These are phyloP conservation scores for Ceratobasidium sp. DNA, from an alignment of 1,284 basidiomycete species.

Conservation along the genomic window DNA sequence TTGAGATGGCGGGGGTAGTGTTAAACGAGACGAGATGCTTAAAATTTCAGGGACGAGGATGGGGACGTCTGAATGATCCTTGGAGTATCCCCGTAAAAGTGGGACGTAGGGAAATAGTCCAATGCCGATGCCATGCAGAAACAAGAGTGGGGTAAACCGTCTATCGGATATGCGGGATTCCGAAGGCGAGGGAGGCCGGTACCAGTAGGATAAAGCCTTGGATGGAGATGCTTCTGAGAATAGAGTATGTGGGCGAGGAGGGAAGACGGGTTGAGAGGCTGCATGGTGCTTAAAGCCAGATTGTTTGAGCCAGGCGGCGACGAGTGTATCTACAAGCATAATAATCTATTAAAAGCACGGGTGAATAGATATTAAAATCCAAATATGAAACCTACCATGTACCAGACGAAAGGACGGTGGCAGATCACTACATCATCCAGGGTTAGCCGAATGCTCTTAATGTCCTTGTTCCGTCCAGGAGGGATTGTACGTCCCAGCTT, in stretches of 20 bases:
- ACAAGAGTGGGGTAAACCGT: conserved; percentile 64
- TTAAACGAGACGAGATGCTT: conserved; percentile 71
- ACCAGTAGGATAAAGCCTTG: conserved; percentile 69
- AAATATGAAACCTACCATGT: conserved; percentile 61
- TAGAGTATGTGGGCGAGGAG: conserved; percentile 63
- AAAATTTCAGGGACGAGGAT: conserved; percentile 71
- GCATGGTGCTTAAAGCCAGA: conserved; percentile 69
- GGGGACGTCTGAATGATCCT: conserved; percentile 62
- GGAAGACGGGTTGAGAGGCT: conserved; percentile 62
- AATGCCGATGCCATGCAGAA: conserved; percentile 76
- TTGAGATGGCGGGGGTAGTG: conserved; percentile 60
- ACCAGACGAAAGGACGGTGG: conserved; percentile 74
- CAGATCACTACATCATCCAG: conserved; percentile 67
- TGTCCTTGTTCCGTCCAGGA: conserved; percentile 57
- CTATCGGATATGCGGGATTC: neutral
- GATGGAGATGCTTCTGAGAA: conserved; percentile 61
- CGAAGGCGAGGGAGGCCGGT: conserved; percentile 60
- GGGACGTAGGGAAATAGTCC: conserved; percentile 69
- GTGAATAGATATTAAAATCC: neutral
- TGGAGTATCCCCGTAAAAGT: conserved; percentile 63
- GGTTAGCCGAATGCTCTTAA: conserved; percentile 65
- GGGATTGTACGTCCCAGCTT: conserved; percentile 60
- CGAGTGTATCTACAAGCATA: conserved; percentile 63
- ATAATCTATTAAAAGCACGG: conserved; percentile 62
- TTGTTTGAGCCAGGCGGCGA: conserved; percentile 58